Base-by-base conservation (phyloP, 2,329 filamentous ascomycete species). In the Hyphodiscus sp. region DNA sequence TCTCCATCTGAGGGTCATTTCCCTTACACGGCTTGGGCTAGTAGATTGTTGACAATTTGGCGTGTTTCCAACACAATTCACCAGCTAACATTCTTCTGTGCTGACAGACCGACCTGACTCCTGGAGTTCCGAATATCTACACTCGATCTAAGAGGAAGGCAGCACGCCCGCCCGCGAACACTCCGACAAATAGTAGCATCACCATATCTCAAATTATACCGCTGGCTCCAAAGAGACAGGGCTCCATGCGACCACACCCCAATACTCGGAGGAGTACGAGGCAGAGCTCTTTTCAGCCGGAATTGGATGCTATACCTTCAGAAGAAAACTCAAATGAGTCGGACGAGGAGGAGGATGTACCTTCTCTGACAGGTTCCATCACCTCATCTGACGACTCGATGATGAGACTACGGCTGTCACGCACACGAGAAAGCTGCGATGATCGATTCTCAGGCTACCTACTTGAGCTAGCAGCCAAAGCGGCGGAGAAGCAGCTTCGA, bases 401-500 rank as follows among this genome's bases (percentile, higher is more conserved):
- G 33, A 61, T 61, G 58, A 62, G 58, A 52, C 55, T 66, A 57
- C 65, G 68, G 55, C 55, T 67, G 72, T 80, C 67, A 73, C 74
- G 58, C 76, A 80, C 54, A 76, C 84, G 73, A 69, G 87, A 74
- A 76, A 91, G 78, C 53, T 86, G 87, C 58, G 88, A 94, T 65
- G 87, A 89, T 58, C 80, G 81, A 58, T 86, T 88, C 61, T 83
- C 86, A 49, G 83, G 85, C 41, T 91, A 91, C 68, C 73, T 96
- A 52, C 79, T 95, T 54, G 83, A 87, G 53, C 75, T 95, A 53
- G 89, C 91, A 44, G 88, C 88, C 49, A 86, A 84, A 65, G 86
- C 90, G 65, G 88, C 87, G 9, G 85, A 94, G 68, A 83, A 85
- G 65, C 86, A 92, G 68, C 75, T 96, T 58, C 83, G 87, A 58